Conservation (phyloP, 176 grass and related monocot genomes). For the Paspalum vaginatum region DNA sequence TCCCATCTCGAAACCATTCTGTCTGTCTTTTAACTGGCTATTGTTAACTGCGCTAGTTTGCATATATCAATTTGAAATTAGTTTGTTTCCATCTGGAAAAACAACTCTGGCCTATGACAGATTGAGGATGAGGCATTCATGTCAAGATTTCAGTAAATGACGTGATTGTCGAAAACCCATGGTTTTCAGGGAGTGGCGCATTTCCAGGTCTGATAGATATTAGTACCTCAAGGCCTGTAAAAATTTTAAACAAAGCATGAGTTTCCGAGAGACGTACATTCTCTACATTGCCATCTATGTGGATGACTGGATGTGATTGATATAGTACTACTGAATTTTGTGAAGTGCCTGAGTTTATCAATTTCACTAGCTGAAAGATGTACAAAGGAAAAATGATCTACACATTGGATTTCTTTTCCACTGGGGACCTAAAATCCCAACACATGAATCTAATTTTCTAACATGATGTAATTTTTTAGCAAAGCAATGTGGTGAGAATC, state of each 20-base stretch:
- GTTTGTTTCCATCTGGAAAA: neutral
- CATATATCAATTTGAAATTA: neutral
- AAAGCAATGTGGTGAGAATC: neutral
- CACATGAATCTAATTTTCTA: neutral
- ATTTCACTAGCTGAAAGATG: neutral
- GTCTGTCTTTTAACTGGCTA: neutral
- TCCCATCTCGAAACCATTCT: slow-evolving; percentile 8
- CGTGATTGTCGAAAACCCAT: slow-evolving; percentile 64
- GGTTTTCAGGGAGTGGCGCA: slow-evolving; percentile 59
- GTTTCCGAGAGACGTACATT: slow-evolving; percentile 8
- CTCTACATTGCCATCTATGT: neutral
- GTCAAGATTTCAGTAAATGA: slow-evolving; percentile 68
- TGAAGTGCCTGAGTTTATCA: neutral
- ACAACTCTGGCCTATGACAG: slow-evolving; percentile 4
- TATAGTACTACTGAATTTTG: neutral
- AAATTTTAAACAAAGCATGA: slow-evolving; percentile 10
- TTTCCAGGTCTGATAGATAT: slow-evolving; percentile 89
- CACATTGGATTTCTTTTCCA: neutral
- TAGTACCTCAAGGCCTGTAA: slow-evolving; percentile 66
- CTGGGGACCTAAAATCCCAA: neutral
- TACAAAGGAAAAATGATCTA: neutral
- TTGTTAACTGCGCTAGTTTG: neutral
- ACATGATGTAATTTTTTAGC: neutral
- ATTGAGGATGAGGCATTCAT: slow-evolving; percentile 13
- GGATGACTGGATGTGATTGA: neutral